Conservation (phyloP, 2,329 filamentous ascomycete genomes). For the Purpureocillium lavendulum region DNA sequence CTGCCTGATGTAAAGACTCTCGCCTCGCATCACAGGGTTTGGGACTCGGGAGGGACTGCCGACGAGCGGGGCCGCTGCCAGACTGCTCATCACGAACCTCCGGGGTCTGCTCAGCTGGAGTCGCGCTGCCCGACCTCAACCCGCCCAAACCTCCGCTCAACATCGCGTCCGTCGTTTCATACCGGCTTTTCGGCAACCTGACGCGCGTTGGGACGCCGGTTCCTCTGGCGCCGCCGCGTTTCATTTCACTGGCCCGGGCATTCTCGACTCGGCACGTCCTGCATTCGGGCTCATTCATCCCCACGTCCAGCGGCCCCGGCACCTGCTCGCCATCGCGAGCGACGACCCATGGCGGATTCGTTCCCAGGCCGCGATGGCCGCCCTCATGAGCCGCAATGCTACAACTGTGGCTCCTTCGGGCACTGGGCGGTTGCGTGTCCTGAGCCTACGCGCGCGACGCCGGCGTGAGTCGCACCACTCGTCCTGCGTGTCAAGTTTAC, state of each 20-base stretch:
- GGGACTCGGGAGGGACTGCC: slow-evolving; percentile 16
- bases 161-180: too few relatives aligned
- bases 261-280: too few relatives aligned
- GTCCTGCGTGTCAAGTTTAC: not conserved
- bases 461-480: slow-evolving; percentile 31
- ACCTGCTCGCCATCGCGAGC: not conserved
- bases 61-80: not conserved
- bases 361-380: slow-evolving; percentile 18
- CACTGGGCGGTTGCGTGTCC: slow-evolving; percentile 48
- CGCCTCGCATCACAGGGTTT: slow-evolving; percentile 9
- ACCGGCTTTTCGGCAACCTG: too few relatives aligned
- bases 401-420: slow-evolving; percentile 42
- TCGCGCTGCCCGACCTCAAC: not conserved
- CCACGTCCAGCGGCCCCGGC: not conserved
- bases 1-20: slow-evolving; percentile 11
- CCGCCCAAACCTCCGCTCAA: too few relatives aligned
- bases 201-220: too few relatives aligned
- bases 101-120: too few relatives aligned
- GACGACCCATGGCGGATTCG: slow-evolving; percentile 20
- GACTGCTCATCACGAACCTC: not conserved
- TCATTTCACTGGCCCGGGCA: too few relatives aligned
- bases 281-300: too few relatives aligned
- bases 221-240: too few relatives aligned
- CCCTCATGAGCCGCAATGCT: slow-evolving; percentile 34
- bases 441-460: slow-evolving; percentile 36